Conservation (phyloP, 305 asterid genomes). For the Withania somnifera region DNA sequence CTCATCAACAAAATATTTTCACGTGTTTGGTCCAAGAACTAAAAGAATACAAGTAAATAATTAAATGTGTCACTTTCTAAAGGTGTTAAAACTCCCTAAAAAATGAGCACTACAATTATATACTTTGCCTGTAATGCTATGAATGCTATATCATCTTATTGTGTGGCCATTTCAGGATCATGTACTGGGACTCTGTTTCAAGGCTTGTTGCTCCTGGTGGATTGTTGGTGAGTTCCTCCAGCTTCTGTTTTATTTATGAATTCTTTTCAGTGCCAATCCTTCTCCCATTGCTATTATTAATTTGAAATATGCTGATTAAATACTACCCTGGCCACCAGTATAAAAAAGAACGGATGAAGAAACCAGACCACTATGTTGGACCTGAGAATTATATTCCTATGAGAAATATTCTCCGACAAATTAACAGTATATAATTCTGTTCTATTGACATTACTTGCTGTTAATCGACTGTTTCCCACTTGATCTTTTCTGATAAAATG, state of each 20-base stretch:
- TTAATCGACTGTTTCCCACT: neutral
- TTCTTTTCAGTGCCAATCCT: neutral
- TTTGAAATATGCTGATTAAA: neutral
- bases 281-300: neutral
- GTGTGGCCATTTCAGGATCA: conserved; percentile 41
- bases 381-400: neutral
- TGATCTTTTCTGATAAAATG: neutral
- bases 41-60: neutral
- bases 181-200: conserved; percentile 87
- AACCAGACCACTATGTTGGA: neutral
- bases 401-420: neutral
- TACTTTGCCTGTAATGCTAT: neutral
- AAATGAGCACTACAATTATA: neutral
- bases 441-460: neutral
- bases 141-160: neutral
- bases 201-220: conserved; percentile 84
- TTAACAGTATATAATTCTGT: neutral
- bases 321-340: neutral
- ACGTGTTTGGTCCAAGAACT: neutral
- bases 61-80: neutral
- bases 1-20: neutral
- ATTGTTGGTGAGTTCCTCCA: conserved; percentile 54
- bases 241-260: neutral
- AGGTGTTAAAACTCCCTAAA: neutral
- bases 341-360: neutral